Evolutionary conservation across 108 stramenopile species (phyloP).

Genomic region (Pelagomonas calceolata): DNA sequence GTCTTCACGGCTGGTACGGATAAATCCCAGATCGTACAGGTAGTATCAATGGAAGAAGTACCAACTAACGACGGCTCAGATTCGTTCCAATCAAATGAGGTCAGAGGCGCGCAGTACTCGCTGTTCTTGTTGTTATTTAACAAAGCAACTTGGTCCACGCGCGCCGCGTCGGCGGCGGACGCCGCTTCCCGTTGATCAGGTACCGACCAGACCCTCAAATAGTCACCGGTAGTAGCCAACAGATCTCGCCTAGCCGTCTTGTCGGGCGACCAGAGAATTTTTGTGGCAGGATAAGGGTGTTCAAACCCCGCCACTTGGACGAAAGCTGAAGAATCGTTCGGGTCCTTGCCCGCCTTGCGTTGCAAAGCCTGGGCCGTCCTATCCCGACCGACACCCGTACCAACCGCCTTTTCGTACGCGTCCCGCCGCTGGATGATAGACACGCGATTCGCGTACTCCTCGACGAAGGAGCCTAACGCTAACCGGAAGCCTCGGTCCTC

Average conservation of each 20-base stretch:
- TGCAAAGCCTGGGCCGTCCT: too few relatives aligned
- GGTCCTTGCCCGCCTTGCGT: neutral
- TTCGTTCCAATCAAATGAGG: constrained; percentile 91
- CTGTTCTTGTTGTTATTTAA: constrained; percentile 88
- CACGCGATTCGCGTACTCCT: constrained; percentile 91
- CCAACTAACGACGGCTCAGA: constrained; percentile 70
- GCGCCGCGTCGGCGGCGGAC: constrained; percentile 23
- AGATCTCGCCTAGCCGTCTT: constrained; percentile 53
- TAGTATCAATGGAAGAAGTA: constrained; percentile 89
- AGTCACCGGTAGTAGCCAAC: constrained; percentile 94
- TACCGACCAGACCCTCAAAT: constrained; percentile 80
- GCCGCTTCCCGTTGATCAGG: constrained; percentile 28
- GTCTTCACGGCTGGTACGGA: constrained; percentile 65
- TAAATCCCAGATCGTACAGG: constrained; percentile 97
- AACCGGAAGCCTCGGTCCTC: constrained; percentile 66
- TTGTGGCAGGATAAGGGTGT: constrained; percentile 88
- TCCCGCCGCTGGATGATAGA: constrained; percentile 27
- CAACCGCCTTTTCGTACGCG: neutral
- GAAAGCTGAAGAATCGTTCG: neutral
- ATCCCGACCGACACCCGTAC: too few relatives aligned
- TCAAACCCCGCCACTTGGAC: constrained; percentile 47
- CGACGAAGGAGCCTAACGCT: constrained; percentile 88
- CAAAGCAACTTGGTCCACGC: constrained; percentile 63
- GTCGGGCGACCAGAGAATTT: constrained; percentile 77
- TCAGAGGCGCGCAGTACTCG: constrained; percentile 90